These are phyloP conservation scores for Coemansia guatemalensis DNA, from an alignment of 192 early-diverging fungal species.

Conservation along the genomic window DNA sequence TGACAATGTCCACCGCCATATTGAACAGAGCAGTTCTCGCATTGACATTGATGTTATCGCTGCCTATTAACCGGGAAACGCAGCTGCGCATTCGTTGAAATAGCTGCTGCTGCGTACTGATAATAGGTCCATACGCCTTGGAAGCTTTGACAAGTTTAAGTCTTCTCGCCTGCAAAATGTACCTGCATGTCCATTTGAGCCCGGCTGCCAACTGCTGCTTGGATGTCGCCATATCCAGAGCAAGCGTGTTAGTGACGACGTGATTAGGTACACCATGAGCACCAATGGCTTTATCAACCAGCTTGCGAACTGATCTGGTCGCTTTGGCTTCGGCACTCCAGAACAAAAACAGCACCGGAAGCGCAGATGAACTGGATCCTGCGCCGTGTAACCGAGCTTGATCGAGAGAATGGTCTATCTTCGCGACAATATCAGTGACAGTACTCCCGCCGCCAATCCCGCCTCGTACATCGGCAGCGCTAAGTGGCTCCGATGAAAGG, in stretches of 20 bases:
- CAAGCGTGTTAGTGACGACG: slow-evolving; percentile 13
- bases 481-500: slow-evolving; percentile 23
- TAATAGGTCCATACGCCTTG: slow-evolving; percentile 20
- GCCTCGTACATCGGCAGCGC: slow-evolving; percentile 12
- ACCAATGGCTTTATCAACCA: slow-evolving; percentile 12
- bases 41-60: neutral
- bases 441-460: neutral
- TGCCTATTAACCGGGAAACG: slow-evolving; percentile 7
- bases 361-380: slow-evolving; percentile 1
- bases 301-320: slow-evolving; percentile 12
- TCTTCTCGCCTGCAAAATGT: slow-evolving; percentile 20
- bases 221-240: slow-evolving; percentile 24
- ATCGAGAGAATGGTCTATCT: slow-evolving; percentile 14
- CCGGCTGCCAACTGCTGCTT: slow-evolving; percentile 37
- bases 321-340: slow-evolving; percentile 26
- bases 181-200: slow-evolving; percentile 30
- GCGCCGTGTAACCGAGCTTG: slow-evolving; percentile 2
- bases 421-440: slow-evolving; percentile 1
- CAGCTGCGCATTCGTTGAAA: slow-evolving; percentile 28
- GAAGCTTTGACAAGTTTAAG: slow-evolving; percentile 13
- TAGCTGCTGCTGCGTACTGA: slow-evolving; percentile 12
- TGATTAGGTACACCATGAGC: slow-evolving; percentile 14
- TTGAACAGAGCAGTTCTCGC: slow-evolving; percentile 21
- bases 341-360: slow-evolving; percentile 34
- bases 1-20: slow-evolving; percentile 23